phyloP scores from a whole-genome alignment of 768 basidiomycete species.

The Boletus sp. region DNA sequence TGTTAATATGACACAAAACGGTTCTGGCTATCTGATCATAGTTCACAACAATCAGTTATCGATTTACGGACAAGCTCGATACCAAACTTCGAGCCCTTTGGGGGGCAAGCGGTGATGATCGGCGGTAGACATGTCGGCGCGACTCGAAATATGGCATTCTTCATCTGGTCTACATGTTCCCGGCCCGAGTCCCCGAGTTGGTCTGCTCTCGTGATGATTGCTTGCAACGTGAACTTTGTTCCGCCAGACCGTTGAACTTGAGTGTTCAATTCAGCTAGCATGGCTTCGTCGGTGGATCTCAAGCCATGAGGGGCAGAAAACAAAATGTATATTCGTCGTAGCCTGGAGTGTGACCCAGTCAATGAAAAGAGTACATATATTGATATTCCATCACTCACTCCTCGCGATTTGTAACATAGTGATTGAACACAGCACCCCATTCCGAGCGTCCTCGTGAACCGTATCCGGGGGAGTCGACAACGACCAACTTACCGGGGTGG shows the following conservation, averaged over 20 bases:
- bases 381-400: constrained; percentile 44
- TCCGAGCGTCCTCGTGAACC: constrained; percentile 69
- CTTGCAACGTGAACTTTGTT: constrained; percentile 60
- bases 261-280: constrained; percentile 53
- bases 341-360: constrained; percentile 36
- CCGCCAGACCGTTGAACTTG: constrained; percentile 31
- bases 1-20: neutral
- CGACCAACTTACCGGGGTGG: constrained; percentile 49
- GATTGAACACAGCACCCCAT: constrained; percentile 71
- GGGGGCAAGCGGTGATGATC: constrained; percentile 52
- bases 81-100: constrained; percentile 52
- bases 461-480: constrained; percentile 84
- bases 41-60: constrained; percentile 58
- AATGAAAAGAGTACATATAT: neutral
- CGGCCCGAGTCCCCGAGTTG: constrained; percentile 38
- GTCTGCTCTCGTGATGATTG: constrained; percentile 74
- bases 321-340: constrained; percentile 68
- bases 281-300: constrained; percentile 52
- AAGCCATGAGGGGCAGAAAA: constrained; percentile 68
- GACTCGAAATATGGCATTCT: constrained; percentile 48
- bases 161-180: constrained; percentile 41
- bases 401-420: constrained; percentile 58
- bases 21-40: constrained; percentile 16
- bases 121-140: constrained; percentile 65
- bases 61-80: constrained; percentile 55